These are phyloP conservation scores for Coix lacrymajobi DNA, from an alignment of 176 grass and related monocot genomes.

Conservation along the genomic window DNA sequence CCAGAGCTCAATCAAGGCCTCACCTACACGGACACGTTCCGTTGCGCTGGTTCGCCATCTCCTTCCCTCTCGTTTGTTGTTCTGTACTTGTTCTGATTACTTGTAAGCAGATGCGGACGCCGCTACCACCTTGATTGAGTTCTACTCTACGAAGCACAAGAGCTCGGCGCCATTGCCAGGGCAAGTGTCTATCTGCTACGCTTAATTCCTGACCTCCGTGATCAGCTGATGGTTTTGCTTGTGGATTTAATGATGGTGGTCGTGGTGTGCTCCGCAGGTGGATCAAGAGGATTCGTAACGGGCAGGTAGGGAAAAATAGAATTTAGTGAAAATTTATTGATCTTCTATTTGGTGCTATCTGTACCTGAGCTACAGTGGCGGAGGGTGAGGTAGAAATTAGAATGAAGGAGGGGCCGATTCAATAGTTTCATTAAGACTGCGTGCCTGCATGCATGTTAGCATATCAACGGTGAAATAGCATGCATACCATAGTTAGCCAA, in stretches of 20 bases:
- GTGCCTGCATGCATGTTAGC: too few relatives aligned
- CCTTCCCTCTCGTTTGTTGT: background rate
- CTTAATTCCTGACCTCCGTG: background rate
- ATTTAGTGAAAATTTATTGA: background rate
- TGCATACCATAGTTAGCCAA: too few relatives aligned
- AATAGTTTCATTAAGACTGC: too few relatives aligned
- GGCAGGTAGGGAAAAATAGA: constrained; percentile 42
- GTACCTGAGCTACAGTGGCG: too few relatives aligned
- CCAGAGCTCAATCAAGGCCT: constrained; percentile 79
- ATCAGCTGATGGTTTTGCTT: constrained; percentile 11
- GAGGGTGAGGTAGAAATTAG: too few relatives aligned
- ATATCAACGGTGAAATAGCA: too few relatives aligned
- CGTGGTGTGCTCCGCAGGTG: constrained; percentile 44
- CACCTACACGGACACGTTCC: constrained; percentile 66
- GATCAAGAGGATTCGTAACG: constrained; percentile 81
- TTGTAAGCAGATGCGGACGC: constrained; percentile 16
- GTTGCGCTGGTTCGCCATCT: constrained; percentile 35
- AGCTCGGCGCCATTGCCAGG: constrained; percentile 74
- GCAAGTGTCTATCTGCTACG: constrained; percentile 16
- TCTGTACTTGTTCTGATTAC: constrained; percentile 11
- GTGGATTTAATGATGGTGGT: constrained; percentile 18
- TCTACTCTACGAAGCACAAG: constrained; percentile 74
- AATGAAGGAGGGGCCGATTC: too few relatives aligned
- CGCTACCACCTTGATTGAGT: constrained; percentile 48
- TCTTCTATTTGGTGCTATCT: background rate